Evolutionary conservation across 2,329 filamentous ascomycete genomes (phyloP), one percentile per base, ranked within the genome.

Genomic region (Colletotrichum agaves): DNA sequence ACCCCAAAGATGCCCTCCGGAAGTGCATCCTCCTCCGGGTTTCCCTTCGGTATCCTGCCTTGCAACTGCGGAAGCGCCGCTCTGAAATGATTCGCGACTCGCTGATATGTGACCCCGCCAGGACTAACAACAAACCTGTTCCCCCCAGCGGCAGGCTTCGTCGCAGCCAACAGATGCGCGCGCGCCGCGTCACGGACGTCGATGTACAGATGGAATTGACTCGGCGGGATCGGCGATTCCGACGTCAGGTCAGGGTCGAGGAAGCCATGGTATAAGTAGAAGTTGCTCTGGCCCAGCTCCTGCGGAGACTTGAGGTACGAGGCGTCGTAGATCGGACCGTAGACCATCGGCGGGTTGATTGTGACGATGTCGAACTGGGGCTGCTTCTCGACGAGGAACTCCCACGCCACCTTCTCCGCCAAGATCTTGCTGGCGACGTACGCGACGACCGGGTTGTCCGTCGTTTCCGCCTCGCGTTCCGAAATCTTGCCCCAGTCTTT

Each of bases 381-480:
- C n/a, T 73, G 71, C 37, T 74, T 69, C 13, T 74, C 64, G 7
- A 70, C 67, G 69, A 80, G 71, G 58, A 77, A 79, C 6, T 70
- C 70, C 79, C 79, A 81, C 1, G 74, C 70, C 0, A 74, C 73
- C 11, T 68, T 70, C 47, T 77, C 76, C 4, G 75, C 74, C n/a
- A 75, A 80, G 92, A 31, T 21, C 78, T 88, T 87, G 73, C 82
- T 84, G 6, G 79, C 73, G 1, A 78, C 76, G 23, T 77, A 76
- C 19, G 75, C 75, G 3, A 81, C 83, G 39, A 80, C 78, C 0
- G 84, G 84, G 77, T 87, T 87, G 5, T 27, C 21, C 3, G 62
- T 19, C 1, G 41, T 23, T 41, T 65, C 61, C 23, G 49, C 66
- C 37, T 57, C 55, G 12, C 37, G 13, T 7, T 12, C 27, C 8